Base-by-base conservation (phyloP, 352 stramenopile genomes). In the Peronospora destructor region DNA sequence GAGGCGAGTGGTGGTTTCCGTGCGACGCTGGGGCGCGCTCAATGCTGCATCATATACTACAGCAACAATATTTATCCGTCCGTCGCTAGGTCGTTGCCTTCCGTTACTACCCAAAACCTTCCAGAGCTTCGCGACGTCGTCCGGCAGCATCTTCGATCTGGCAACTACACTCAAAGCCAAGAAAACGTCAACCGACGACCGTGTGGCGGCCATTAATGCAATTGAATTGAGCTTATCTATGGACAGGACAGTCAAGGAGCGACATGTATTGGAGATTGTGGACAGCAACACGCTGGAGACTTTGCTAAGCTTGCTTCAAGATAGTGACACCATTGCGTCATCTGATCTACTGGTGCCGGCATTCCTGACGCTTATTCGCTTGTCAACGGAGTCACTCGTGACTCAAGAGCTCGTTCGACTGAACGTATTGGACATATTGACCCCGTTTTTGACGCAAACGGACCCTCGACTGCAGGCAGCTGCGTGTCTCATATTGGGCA, bases 361-460 rank as follows among this genome's bases (percentile, higher is more conserved):
- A 36, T 87, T 84, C 45, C 59, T 90, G 34, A 54, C 65, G 17
- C 67, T 90, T 17, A 90, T 90, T 47, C 66, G 71, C 12, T 46
- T 86, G 17, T 79, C 73, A 13, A 65, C 56, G 23, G 62, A 85
- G 40, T 48, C 76, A 30, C 48, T 83, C 0, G 49, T 87, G 36
- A 49, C 54, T 21, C 70, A 85, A 29, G 76, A 86, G 47, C 66
- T 90, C 4, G 7, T 81, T 41, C 66, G 72, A n/a, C 63, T 90
- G 23, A 56, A 78, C 1, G 63, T 65, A 7, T 33, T 62, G 17
- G 36, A 43, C 47, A 63, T 75, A 14, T 45, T 85, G 40, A 56
- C 59, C 9, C 60, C 59, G 34, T 80, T 86, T 53, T 45, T 84
- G 29, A 54, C 45, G 28, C 54, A 73, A 35, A 57, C 63, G 13